Evolutionary conservation across 2,329 filamentous ascomycete species (phyloP), one percentile per base, ranked within the genome.

Genomic region (Blastomyces parvus): DNA sequence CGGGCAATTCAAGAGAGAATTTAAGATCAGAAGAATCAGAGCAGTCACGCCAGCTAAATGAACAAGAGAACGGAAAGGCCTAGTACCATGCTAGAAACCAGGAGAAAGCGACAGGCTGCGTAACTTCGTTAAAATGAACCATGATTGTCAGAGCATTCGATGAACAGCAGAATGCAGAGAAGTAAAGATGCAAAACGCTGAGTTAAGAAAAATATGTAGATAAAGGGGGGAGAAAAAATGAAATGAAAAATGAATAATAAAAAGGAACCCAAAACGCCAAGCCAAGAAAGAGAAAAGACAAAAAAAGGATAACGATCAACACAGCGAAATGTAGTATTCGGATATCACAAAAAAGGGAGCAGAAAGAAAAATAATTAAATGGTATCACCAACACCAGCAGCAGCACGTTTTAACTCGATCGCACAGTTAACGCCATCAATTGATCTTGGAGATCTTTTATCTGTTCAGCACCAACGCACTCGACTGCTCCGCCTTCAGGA

Each of bases 391-490:
- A 11, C 27, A 33, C 2, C 9, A 30, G n/a, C 27, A 33, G 2
- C 19, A 46, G 17, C 30, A 33, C 25, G 25, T 48, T 48, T 36
- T 42, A 17, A 27, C 6, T 25, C 25, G 58, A 33, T 6, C 25
- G 25, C 33, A 63, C 30, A 36, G 59, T 59, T 19, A 68, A 46
- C n/a, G 59, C 52, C 56, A 62, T 65, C 40, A 68, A 60, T 53
- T 62, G 61, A 9, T 64, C 59, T 27, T 64, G 61, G 25, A 68
- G 57, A 38, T 67, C 64, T 13, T 59, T 57, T 25, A 61, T 40
- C 9, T 63, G 61, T 58, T 67, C 65, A 25, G 55, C 58, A 27
- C 62, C 64, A 25, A 60, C 46, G 40, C 62, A 64, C 52, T 67
- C 61, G 38, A 67, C 64, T 52, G 62, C 46, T 38, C 65, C 65